Base-by-base conservation (phyloP, 352 stramenopile species). In the Lagenidium giganteum region DNA sequence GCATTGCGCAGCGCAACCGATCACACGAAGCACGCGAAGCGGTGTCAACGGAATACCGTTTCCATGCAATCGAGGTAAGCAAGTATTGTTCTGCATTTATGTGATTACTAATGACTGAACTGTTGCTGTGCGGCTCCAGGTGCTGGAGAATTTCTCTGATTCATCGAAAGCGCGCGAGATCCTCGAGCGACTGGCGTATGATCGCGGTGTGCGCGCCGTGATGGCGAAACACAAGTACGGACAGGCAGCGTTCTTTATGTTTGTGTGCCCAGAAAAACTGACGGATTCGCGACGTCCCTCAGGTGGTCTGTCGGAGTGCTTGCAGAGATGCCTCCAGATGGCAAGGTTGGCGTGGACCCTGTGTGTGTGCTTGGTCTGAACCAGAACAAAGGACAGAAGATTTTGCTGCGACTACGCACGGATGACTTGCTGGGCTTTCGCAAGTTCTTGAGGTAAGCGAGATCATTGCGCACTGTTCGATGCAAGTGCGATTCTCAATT, bases 341-440 rank as follows among this genome's bases (percentile, higher is more conserved):
- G 87, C 8, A 94, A 96, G 59, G 89, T 97, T 14, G 79, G 86
- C 17, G 73, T 95, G 20, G 77, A 90, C 43, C 78, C 80, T 0
- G 84, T 96, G 2, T 94, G 80, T 16, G 78, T 93, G 5, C 76
- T 97, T n/a, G 94, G 93, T 4, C 57, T 98, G 32, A 98, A 98
- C 57, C 64, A 96, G 42, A 98, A 98, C 71, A 94, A 96, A 42
- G 93, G 93, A 0, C 81, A 97, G 58, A 91, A 95, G 51, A 98
- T 98, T 33, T 57, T 95, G 30, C 67, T 98, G 16, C 76, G 92
- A n/a, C 44, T 98, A n/a, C 79, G 92, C 11, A 98, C 93, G 0
- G 92, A 98, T 43, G 92, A 98, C 57, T 65, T 98, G 9, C 73
- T 83, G 14, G 92, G 94, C 0, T 98, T 97, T 49, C 78, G 93